Evolutionary conservation across 176 grass and related monocot genomes (phyloP).

Genomic region (Dendrocalamus sinicus): DNA sequence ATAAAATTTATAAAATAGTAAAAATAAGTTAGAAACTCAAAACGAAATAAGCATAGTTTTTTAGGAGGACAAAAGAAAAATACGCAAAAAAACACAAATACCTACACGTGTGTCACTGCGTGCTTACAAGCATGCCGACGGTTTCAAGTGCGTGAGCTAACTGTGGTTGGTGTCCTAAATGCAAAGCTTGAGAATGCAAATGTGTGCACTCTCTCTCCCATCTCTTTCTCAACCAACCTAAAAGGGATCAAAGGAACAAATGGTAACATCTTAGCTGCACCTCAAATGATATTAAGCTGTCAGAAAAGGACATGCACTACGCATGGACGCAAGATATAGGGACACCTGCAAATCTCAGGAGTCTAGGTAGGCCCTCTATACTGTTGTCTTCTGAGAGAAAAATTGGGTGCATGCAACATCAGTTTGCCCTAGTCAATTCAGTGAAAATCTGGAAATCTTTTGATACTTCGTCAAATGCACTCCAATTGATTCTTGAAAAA

Average conservation of each 20-base stretch:
- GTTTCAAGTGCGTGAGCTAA: constrained; percentile 27
- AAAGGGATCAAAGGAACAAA: constrained; percentile 33
- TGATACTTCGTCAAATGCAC: background rate
- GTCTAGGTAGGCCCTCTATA: background rate
- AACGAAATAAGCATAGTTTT: accelerated
- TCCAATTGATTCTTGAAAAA: background rate
- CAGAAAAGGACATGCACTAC: constrained; percentile 54
- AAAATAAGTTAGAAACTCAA: too few relatives aligned
- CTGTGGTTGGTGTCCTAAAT: constrained; percentile 14
- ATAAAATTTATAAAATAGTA: too few relatives aligned
- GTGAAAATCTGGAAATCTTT: background rate
- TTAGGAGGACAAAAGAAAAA: background rate
- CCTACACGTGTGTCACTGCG: constrained; percentile 6
- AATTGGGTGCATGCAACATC: background rate
- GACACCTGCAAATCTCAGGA: background rate
- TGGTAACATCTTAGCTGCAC: constrained; percentile 46
- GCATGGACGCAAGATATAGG: constrained; percentile 2
- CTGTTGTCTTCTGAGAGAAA: background rate
- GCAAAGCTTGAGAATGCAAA: background rate
- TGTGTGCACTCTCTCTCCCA: background rate
- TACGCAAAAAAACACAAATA: background rate
- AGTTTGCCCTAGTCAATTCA: background rate
- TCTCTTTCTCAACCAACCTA: constrained; percentile 51
- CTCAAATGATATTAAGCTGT: constrained; percentile 50
- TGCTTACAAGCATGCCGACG: constrained; percentile 10